Base-by-base conservation (phyloP, 495 filamentous ascomycete species). In the Hypoxylon rickii region DNA sequence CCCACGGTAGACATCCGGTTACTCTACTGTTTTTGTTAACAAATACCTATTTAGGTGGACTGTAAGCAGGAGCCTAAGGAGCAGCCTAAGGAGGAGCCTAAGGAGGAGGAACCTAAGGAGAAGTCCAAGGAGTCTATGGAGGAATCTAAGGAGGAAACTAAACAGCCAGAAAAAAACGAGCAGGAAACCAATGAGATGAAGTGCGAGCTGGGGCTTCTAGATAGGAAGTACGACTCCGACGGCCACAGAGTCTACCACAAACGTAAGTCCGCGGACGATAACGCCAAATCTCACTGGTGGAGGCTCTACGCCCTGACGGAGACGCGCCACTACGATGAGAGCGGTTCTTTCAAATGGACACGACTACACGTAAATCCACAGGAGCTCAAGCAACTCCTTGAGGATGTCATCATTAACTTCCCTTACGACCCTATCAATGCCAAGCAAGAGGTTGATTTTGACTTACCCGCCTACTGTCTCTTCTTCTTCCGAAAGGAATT, bases 401-500 rank as follows among this genome's bases (percentile, higher is more conserved):
- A 44, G 18, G 66, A 71, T 24, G 61, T 70, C 29, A 57, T 73
- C 34, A 52, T 54, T 10, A 61, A 67, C 6, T 71, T 62, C 16
- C 46, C 55, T 10, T 58, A 58, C 17, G 55, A 58, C 11, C 55
- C 55, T 26, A 22, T 58, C 6, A 36, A 58, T 16, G 46, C 55
- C 1, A 46, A 58, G 11, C 45, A 66, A n/a, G 66, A 70, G 12
- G 61, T 70, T 11, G 44, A 66, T 39, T 71, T 73, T 44, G 44
- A 61, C 15, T 37, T 57, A 1, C 72, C 72, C 1, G 73, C 65
- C 21, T 44, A 63, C 40, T 24, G 65, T 6, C 66, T 75, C 21
- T 75, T 73, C 53, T 52, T 63, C 61, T 65, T 65, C 54, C 64
- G 68, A 7, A 16, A 50, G 21, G 3, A 66, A 44, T 34, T 75